phyloP scores from a whole-genome alignment of 1,284 basidiomycete genomes.

The Inonotus obliquus region DNA sequence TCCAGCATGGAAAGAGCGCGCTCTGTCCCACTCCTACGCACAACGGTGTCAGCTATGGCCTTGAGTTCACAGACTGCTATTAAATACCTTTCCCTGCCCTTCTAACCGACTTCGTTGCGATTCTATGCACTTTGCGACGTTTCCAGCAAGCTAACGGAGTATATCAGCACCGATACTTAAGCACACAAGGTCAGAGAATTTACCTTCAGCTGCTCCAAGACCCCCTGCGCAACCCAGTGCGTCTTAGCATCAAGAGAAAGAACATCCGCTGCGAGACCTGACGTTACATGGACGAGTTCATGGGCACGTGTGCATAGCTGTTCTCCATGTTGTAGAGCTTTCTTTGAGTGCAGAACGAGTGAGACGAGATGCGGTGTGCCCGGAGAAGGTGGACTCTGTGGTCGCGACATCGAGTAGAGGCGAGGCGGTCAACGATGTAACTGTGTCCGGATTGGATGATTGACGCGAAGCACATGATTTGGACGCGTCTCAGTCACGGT shows the following conservation, averaged over 20 bases:
- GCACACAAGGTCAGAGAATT: not conserved
- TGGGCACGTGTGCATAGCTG: conserved; percentile 65
- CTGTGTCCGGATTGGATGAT: not conserved
- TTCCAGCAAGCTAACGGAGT: conserved; percentile 54
- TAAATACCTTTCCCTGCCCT: conserved; percentile 57
- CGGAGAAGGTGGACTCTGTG: conserved; percentile 10
- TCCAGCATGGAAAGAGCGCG: conserved; percentile 51
- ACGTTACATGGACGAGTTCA: conserved; percentile 52
- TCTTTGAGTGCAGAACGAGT: conserved; percentile 74
- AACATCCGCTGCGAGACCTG: conserved; percentile 60
- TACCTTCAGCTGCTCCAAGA: conserved; percentile 71
- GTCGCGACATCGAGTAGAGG: conserved; percentile 4
- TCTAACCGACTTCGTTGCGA: conserved; percentile 57
- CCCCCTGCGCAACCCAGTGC: conserved; percentile 66
- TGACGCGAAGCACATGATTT: not conserved
- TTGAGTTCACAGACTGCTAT: conserved; percentile 19
- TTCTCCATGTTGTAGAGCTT: conserved; percentile 70
- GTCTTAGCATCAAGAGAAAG: conserved; percentile 74
- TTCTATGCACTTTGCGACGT: conserved; percentile 67
- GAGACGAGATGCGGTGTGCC: conserved; percentile 48
- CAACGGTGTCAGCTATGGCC: not conserved
- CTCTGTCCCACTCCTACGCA: conserved; percentile 62
- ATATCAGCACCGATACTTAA: conserved; percentile 1
- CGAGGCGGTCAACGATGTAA: not conserved
- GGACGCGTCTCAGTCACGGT: not conserved